These are phyloP conservation scores for Euryodendron excelsum DNA, from an alignment of 148 eudicot genomes.

Conservation along the genomic window DNA sequence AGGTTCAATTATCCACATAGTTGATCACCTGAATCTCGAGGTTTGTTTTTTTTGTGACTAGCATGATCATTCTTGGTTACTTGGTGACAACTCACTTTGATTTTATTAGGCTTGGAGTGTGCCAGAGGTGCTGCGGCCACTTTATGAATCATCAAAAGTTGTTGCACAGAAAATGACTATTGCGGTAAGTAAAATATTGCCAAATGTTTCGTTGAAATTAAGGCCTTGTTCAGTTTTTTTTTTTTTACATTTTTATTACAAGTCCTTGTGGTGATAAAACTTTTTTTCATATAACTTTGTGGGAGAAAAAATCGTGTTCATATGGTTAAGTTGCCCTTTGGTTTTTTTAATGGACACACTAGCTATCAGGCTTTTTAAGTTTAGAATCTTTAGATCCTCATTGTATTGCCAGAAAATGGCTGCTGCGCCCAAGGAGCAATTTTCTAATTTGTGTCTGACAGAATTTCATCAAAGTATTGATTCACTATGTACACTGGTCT, in stretches of 20 bases:
- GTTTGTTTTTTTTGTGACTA: slow-evolving; percentile 32
- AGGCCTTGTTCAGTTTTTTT: background rate
- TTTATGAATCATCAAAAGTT: slow-evolving; percentile 89
- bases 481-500: background rate
- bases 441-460: background rate
- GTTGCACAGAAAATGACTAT: slow-evolving; percentile 94
- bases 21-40: slow-evolving; percentile 90
- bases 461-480: background rate
- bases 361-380: slow-evolving; percentile 4
- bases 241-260: background rate
- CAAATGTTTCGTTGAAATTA: background rate
- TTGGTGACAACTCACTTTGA: background rate
- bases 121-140: slow-evolving; percentile 90
- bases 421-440: background rate
- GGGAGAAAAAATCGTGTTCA: background rate
- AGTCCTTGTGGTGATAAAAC: background rate
- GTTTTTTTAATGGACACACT: background rate
- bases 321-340: background rate
- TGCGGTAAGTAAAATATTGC: slow-evolving; percentile 50
- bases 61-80: background rate
- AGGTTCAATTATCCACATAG: slow-evolving; percentile 89
- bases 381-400: background rate
- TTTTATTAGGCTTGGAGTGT: slow-evolving; percentile 84
- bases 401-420: background rate
- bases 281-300: background rate